Evolutionary conservation across 495 filamentous ascomycete species (phyloP), one percentile per base, ranked within the genome.

Genomic region (Chaetomium tenue): DNA sequence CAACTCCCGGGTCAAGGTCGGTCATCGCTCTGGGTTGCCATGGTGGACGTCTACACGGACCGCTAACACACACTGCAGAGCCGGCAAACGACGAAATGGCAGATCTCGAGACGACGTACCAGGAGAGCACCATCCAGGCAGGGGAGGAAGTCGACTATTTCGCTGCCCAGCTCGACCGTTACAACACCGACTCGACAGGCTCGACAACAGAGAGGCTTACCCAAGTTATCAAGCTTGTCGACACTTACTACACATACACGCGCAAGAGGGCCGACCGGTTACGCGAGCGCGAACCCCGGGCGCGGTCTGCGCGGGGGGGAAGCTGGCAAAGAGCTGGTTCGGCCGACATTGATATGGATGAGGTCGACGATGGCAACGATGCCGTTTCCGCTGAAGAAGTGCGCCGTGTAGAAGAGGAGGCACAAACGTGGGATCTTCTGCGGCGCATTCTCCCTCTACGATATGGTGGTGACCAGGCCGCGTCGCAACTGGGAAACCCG

Each of bases 391-490:
- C 68, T 54, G 77, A 77, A 66, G 76, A 71, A 67, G 67, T 72
- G 37, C 69, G 69, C 70, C 66, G 66, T n/a, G 74, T 74, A 53
- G 79, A 86, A 46, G 81, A 87, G 54, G 89, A 93, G 73, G 85
- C 88, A 60, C 91, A 94, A 67, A 94, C 91, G 20, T 98, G 94
- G 94, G 87, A 91, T 61, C 80, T 98, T 12, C 76, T 98, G 30
- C 83, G 85, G 26, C 85, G 78, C 16, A 74, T 88, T 55, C 74
- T 84, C 16, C 79, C 83, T 2, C 71, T 88, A 42, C 79, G 81
- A 66, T 79, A 84, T 40, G 73, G 72, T 40, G 73, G 72, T n/a
- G 74, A 76, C 53, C 58, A 70, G 30, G 70, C 72, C 25, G 65
- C 77, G 18, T 64, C 70, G 33, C 72, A 74, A 13, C 74, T 69